A percentile compares a stretch with the other conserved stretches of the same genome.
phyloP scores from a whole-genome alignment of 192 early-diverging fungal genomes.

The Entomortierella parvispora region DNA sequence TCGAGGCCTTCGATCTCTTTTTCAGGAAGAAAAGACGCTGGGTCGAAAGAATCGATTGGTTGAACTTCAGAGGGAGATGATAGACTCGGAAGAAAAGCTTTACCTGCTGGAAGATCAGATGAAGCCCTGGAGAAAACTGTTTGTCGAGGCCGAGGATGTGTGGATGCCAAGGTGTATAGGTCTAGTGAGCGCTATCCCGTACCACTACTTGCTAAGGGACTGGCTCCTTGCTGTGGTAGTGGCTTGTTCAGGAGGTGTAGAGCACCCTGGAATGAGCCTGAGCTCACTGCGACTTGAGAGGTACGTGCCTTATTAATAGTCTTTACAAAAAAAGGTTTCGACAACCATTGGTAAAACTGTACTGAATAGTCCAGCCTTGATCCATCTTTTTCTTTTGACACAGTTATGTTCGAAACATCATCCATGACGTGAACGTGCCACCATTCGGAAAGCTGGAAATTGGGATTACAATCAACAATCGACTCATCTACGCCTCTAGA shows the following conservation, averaged over 20 bases:
- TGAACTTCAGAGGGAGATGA: constrained; percentile 35
- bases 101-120: constrained; percentile 71
- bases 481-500: constrained; percentile 69
- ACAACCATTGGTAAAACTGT: not conserved
- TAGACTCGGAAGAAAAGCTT: constrained; percentile 76
- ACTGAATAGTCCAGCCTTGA: too few relatives aligned
- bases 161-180: constrained; percentile 79
- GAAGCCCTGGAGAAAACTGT: constrained; percentile 62
- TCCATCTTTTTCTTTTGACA: not conserved
- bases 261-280: constrained; percentile 43
- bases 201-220: constrained; percentile 77
- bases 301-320: constrained; percentile 32
- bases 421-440: constrained; percentile 80
- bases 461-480: constrained; percentile 70
- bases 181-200: constrained; percentile 76
- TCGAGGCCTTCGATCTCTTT: constrained; percentile 1
- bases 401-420: constrained; percentile 71
- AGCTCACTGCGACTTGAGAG: constrained; percentile 65
- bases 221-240: constrained; percentile 75
- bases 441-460: constrained; percentile 84
- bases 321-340: not conserved
- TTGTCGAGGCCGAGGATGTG: constrained; percentile 67
- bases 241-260: constrained; percentile 63
- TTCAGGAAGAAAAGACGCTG: constrained; percentile 35
- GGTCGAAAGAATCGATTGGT: constrained; percentile 13